Conservation (phyloP, 164 flowering plant species). For the Aristolochia contorta region DNA sequence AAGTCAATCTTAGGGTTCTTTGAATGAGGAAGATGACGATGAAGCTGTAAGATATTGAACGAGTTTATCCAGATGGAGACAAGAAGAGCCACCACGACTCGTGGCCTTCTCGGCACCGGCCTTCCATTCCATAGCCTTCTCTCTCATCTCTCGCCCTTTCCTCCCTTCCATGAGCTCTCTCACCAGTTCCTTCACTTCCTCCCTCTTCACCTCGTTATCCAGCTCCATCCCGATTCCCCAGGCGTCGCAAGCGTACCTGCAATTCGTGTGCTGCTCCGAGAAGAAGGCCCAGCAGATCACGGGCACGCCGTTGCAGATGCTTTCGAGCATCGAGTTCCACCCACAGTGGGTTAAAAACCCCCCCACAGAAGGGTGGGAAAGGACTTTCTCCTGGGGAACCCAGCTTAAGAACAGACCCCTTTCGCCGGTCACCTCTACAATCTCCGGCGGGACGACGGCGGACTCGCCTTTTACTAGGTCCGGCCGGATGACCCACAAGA, state of each 20-base stretch:
- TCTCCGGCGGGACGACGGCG: constrained; percentile 20
- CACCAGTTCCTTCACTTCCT: constrained; percentile 17
- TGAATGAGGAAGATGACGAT: too few species aligned
- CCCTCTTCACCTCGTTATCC: constrained; percentile 12
- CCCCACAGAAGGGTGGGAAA: constrained; percentile 25
- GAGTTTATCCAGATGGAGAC: constrained; percentile 14
- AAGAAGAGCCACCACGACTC: constrained; percentile 12
- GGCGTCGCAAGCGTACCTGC: constrained; percentile 13
- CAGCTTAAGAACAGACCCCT: constrained; percentile 30
- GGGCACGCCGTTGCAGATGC: constrained; percentile 20
- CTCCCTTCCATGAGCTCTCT: constrained; percentile 23
- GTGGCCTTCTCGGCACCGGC: constrained; percentile 13
- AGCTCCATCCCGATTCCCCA: constrained; percentile 26
- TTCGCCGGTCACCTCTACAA: constrained; percentile 17
- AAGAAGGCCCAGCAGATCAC: constrained; percentile 28
- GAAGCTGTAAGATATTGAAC: constrained; percentile 3
- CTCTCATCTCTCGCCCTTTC: constrained; percentile 19
- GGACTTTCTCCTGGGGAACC: constrained; percentile 35
- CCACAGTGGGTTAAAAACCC: constrained; percentile 33
- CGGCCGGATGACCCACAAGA: constrained; percentile 45
- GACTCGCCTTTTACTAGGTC: constrained; percentile 29
- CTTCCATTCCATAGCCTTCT: constrained; percentile 17
- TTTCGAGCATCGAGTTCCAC: constrained; percentile 28
- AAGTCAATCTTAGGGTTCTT: too few species aligned
- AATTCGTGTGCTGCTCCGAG: constrained; percentile 19